Evolutionary conservation across 148 eudicot species (phyloP), one percentile per base, ranked within the genome.

Genomic region (Linanthus parryae): DNA sequence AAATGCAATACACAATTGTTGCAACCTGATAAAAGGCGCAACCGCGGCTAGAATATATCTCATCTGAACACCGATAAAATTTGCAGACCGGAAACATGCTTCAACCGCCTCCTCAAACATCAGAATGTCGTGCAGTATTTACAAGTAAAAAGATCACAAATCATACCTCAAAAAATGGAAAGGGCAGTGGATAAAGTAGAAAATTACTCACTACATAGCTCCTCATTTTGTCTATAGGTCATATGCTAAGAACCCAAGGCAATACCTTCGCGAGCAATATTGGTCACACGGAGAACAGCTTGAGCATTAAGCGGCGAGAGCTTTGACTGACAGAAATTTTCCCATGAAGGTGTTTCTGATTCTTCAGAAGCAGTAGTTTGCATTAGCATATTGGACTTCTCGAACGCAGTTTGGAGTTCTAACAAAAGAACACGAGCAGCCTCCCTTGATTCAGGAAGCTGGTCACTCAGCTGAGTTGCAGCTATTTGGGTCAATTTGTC

Each of bases 361-460:
- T 71, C 64, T 48, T 69, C 78, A 9, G 77, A 17, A 29, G 33
- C 62, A 5, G 65, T 40, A 47, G 47, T 41, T 64, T 69, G 33
- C 8, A 27, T 34, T 1, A 23, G 41, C 46, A 40, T 25, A 16
- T 40, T 64, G 21, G 59, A 59, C 52, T 75, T 74, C 49, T 72
- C 77, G 23, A 75, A 74, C 8, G 56, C 61, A 22, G 65, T 38
- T 22, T 64, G 76, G 54, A 82, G 68, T 67, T 72, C 81, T 48
- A 78, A 49, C 52, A 82, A 54, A 48, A 82, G 81, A 18, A 68
- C 27, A 44, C 89, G 81, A 66, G 89, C 89, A 65, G 89, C 81
- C 46, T 82, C 89, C 46, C 89, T 78, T 5, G 89, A 78, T 61
- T 78, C 89, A 4, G 89, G 89, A 39, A 82, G 84, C 78, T 70